Base-by-base conservation (phyloP, 495 filamentous ascomycete genomes). In the Penicillium crystallinum region DNA sequence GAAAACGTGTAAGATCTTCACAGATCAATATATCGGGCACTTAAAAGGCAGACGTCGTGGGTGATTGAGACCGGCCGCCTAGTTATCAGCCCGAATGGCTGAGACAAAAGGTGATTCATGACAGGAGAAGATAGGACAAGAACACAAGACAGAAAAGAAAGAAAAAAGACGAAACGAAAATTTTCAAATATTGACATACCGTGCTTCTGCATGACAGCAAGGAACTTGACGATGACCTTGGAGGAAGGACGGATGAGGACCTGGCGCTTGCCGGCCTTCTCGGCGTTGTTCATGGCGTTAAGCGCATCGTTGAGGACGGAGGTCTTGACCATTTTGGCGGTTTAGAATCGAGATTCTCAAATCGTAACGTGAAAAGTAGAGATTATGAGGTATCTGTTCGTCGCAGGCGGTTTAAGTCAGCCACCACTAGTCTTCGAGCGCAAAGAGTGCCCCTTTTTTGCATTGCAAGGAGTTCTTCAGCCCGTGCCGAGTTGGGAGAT, bases 221-320 rank as follows among this genome's bases (percentile, higher is more conserved):
- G 79, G 83, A 97, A 97, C 84, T 97, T 97, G 81, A 96, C 83
- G 65, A 97, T 97, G 80, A 97, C 93, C 85, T 98, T 98, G 66
- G 92, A 97, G 74, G 81, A 86, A 66, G 93, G 93, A 56, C 91
- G 83, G 80, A 98, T 95, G 64, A 97, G 73, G 63, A 97, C 93
- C 78, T 98, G 93, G 62, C 93, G 90, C 86, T 96, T 96, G 72
- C 93, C 93, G 61, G 85, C 80, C 86, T 97, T 97, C 83, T 98
- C 93, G 81, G 93, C 93, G 73, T 97, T 98, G 89, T 98, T 97
- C 86, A 98, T 96, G 81, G 85, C 83, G 73, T 97, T 97, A 62
- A 98, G 89, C 73, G 91, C 89, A 86, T 97, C 93, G 81, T 97
- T 95, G 70, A 98, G 90, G 71, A 96, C 91, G 69, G 89, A 95